Base-by-base conservation (phyloP, 176 grass and related monocot species). In the Zizania latifolia region DNA sequence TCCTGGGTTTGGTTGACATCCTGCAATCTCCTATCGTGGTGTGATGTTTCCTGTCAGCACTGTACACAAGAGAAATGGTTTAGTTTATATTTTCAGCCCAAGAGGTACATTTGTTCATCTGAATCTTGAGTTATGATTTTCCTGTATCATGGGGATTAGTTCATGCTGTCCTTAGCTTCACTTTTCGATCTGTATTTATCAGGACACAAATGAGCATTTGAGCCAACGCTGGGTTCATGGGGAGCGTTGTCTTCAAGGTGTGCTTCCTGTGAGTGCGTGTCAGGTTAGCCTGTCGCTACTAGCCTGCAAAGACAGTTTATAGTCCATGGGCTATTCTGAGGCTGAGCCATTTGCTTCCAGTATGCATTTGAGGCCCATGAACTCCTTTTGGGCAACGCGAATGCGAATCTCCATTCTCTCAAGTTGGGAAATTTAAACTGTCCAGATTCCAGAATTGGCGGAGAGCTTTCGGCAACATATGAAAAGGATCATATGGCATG, bases 1-100 rank as follows among this genome's bases (percentile, higher is more conserved):
- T 60, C 91, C 91, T 68, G 91, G 91, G 46, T 93, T 93, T 68
- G 87, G 84, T 12, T 93, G 70, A 87, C 64, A 56, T 58, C 30
- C 31, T 71, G 53, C 7, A 8, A 69, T 34, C 61, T 74, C 53
- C 10, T 13, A 60, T 62, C 22, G 6, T 22, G 14, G 28, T 19
- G n/a, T 28, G 13, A 4, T 54, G 33, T 62, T 74, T 73, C 41
- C 23, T 37, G 41, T 50, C n/a, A 35, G 36, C n/a, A n/a, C 64
- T 48, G 31, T 51, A 36, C 31, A 51, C 61, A 83, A 78, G 4
- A 68, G 21, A 54, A 28, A 46, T 62, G 8, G 34, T 64, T 27
- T 44, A 39, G 30, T 68, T 75, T 66, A 45, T 17, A 53, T 80
- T 36, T 79, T 14, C 22, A 35, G 63, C 53, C 66, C 11, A 10